A percentile compares a stretch with the other conserved stretches of the same genome.
These are phyloP conservation scores for Penicillium freii DNA, from an alignment of 2,329 filamentous ascomycete genomes.

Conservation along the genomic window DNA sequence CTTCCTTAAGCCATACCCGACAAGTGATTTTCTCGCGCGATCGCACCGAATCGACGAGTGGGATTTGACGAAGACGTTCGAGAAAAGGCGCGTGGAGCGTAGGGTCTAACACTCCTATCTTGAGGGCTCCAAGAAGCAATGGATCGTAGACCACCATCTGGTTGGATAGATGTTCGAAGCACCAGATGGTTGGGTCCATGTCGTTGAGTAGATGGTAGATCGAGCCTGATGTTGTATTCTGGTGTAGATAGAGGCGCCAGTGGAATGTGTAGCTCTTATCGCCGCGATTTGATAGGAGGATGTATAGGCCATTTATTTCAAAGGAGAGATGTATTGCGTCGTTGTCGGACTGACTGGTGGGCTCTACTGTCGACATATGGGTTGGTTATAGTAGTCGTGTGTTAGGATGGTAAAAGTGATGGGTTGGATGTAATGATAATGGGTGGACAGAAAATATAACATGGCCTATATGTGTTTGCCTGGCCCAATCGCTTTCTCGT, in stretches of 20 bases:
- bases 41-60: background rate
- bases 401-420: background rate
- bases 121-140: background rate
- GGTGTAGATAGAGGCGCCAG: background rate
- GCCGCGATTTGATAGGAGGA: background rate
- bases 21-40: background rate
- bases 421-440: background rate
- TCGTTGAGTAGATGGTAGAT: background rate
- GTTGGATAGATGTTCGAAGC: background rate
- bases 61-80: background rate
- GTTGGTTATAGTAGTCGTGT: background rate
- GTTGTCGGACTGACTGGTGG: too few species aligned
- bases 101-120: background rate
- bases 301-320: background rate
- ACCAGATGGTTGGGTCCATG: background rate
- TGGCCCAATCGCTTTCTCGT: background rate
- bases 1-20: background rate
- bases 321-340: background rate
- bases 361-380: background rate
- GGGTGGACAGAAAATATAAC: too few species aligned
- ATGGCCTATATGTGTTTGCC: too few species aligned
- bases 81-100: background rate
- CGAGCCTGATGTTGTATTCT: background rate
- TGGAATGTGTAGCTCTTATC: background rate
- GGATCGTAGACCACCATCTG: background rate